Evolutionary conservation across 805 yeast genomes (phyloP), one percentile per base, ranked within the genome.

Genomic region (Kodamaea hsintzibuensis): DNA sequence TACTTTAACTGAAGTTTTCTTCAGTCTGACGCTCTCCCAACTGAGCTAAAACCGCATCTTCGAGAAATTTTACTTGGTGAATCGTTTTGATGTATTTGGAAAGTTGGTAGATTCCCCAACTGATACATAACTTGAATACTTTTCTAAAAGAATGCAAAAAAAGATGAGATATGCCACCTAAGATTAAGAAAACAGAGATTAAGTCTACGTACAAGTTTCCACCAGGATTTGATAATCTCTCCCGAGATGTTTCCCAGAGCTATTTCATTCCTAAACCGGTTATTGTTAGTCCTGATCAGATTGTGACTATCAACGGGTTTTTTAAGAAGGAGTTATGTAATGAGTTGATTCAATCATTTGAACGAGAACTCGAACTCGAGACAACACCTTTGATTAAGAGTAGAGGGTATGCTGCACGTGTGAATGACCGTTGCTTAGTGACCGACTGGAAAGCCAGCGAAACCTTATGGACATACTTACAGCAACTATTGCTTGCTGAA

Each of bases 381-480:
- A 81, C 83, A 0, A 82, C 84, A 0, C 84, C 82, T 1, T 54
- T 75, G 51, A 63, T 74, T 8, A 80, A 80, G 54, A 74, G 80
- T 35, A 80, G 72, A 56, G 77, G 74, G 9, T 84, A 82, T 57
- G 88, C 88, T 2, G 81, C 82, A 0, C 67, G 89, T 39, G 76
- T 74, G 43, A 84, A 84, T 58, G 88, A 83, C 58, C 63, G 89
- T 19, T 68, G 73, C 2, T 63, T 74, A 5, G 55, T 78, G 5
- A 65, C 66, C 2, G 84, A 83, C 61, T 52, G 61, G 7, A 55
- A 56, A 0, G 72, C 85, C 0, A 61, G 75, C 10, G 58, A 62
- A 4, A 59, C 64, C 5, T 61, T 83, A 33, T 82, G 84, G 84
- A 50, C 59, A 7, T 77, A 76, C 56, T 65, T 84, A 18, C 56